phyloP scores from a whole-genome alignment of 805 yeast species.

The Sungouiella thailandica region DNA sequence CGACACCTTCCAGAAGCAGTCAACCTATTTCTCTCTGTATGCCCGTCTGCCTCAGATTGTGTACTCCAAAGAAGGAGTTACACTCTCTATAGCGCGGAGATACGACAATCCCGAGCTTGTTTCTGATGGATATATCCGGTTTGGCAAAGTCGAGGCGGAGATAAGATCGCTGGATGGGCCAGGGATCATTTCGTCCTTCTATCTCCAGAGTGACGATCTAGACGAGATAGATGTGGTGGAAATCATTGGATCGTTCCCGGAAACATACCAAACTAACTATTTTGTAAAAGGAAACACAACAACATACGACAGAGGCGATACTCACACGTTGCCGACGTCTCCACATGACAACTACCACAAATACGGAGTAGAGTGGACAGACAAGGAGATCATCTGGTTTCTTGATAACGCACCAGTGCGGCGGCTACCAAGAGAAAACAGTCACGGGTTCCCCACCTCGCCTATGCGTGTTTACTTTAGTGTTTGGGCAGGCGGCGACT shows the following conservation, averaged over 20 bases:
- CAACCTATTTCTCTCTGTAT: not conserved
- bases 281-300: slow-evolving; percentile 36
- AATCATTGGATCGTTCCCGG: slow-evolving; percentile 31
- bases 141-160: slow-evolving; percentile 36
- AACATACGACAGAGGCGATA: slow-evolving; percentile 31
- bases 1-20: slow-evolving; percentile 13
- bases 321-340: slow-evolving; percentile 21
- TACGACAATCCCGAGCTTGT: slow-evolving; percentile 29
- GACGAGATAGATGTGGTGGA: slow-evolving; percentile 41
- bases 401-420: slow-evolving; percentile 26
- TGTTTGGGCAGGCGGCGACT: slow-evolving; percentile 42
- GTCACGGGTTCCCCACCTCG: slow-evolving; percentile 29
- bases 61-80: slow-evolving; percentile 4
- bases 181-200: slow-evolving; percentile 36
- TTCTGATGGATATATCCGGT: slow-evolving; percentile 26
- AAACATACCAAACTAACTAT: slow-evolving; percentile 31
- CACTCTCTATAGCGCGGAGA: slow-evolving; percentile 8
- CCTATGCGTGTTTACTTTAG: slow-evolving; percentile 35
- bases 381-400: slow-evolving; percentile 25
- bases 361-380: slow-evolving; percentile 37
- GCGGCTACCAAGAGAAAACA: slow-evolving; percentile 11
- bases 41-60: not conserved
- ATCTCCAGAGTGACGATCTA: slow-evolving; percentile 38
- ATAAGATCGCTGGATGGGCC: slow-evolving; percentile 27
- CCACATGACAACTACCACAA: slow-evolving; percentile 22